phyloP scores from a whole-genome alignment of 495 filamentous ascomycete genomes.

The Penicillium dipodomyicola region DNA sequence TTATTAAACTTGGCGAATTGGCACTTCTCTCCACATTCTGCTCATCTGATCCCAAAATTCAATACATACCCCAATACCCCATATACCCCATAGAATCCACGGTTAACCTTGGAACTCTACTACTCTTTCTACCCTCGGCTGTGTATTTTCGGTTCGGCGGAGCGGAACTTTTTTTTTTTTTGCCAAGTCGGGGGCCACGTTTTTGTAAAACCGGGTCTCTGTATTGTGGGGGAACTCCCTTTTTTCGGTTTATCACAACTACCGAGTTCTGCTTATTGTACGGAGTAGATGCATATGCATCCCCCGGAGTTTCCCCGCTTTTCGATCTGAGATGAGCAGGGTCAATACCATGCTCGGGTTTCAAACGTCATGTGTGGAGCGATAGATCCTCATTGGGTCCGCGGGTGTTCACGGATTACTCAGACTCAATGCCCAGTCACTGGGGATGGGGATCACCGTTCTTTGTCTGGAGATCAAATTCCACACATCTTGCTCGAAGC shows the following conservation, averaged over 20 bases:
- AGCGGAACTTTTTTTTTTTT: constrained; percentile 16
- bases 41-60: constrained; percentile 5
- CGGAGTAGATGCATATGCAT: too few relatives aligned
- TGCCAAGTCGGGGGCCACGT: constrained; percentile 5
- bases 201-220: not conserved
- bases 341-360: too few relatives aligned
- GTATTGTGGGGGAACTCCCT: not conserved
- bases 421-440: too few relatives aligned
- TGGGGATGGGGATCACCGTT: too few relatives aligned
- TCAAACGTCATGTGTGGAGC: too few relatives aligned
- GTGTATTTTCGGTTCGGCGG: constrained; percentile 25
- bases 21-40: not conserved
- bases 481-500: too few relatives aligned
- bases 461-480: too few relatives aligned
- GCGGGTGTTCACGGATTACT: too few relatives aligned
- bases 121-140: constrained; percentile 1
- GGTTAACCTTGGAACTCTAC: not conserved
- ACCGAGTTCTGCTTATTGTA: not conserved
- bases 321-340: too few relatives aligned
- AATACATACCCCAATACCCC: not conserved
- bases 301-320: too few relatives aligned
- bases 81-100: too few relatives aligned
- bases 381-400: too few relatives aligned
- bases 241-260: not conserved
- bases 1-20: not conserved